Evolutionary conservation across 2,329 filamentous ascomycete species (phyloP).

Genomic region (Fusarium mexicanum): DNA sequence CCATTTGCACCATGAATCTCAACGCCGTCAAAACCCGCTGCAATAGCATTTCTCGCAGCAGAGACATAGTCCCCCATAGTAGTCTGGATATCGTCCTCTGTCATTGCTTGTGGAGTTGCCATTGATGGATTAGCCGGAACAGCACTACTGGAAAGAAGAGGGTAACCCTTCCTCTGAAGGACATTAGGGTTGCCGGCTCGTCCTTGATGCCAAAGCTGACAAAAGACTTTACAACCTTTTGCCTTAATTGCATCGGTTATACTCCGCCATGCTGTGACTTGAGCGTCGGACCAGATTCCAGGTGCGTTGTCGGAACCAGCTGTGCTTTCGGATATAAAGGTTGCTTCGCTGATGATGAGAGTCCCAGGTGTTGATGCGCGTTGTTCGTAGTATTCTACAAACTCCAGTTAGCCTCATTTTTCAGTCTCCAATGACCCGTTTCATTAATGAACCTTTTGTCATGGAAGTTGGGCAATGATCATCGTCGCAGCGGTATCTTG

Average conservation of each 20-base stretch:
- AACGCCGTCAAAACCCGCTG: background rate
- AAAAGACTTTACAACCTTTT: background rate
- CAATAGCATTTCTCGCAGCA: background rate
- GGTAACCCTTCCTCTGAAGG: background rate
- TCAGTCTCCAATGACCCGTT: too few species aligned
- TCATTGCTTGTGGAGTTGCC: background rate
- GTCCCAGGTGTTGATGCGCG: background rate
- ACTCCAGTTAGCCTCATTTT: too few species aligned
- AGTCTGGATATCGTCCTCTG: background rate
- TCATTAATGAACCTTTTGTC: background rate
- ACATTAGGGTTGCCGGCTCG: background rate
- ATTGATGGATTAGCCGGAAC: background rate
- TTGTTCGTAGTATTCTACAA: background rate
- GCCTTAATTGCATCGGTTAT: fast-evolving
- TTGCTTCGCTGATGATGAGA: background rate
- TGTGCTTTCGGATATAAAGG: background rate
- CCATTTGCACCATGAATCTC: background rate
- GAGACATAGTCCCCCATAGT: background rate
- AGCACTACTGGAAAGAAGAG: background rate
- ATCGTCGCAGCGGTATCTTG: background rate
- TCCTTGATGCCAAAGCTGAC: background rate
- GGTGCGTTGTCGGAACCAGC: background rate
- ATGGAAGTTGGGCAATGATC: background rate
- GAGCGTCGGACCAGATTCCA: background rate
- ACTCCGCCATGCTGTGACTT: background rate